These are phyloP conservation scores for Ceratocystis albifundus DNA, from an alignment of 2,329 filamentous ascomycete species.

Conservation along the genomic window DNA sequence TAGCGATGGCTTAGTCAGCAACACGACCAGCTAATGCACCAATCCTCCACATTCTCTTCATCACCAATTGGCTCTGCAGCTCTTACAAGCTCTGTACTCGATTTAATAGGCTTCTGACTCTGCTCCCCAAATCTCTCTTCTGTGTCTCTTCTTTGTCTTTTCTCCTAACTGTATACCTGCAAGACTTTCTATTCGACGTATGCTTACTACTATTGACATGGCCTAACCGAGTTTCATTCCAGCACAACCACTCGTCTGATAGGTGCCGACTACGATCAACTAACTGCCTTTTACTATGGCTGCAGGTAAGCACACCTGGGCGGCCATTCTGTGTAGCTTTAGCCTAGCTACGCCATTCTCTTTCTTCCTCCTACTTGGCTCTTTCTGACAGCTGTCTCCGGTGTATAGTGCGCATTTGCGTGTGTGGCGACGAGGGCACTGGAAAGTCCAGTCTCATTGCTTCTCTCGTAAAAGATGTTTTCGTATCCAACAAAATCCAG, in stretches of 20 bases:
- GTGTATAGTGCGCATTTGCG: constrained; percentile 70
- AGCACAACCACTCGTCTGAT: background rate
- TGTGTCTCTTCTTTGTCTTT: background rate
- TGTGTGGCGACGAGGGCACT: constrained; percentile 93
- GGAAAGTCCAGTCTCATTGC: constrained; percentile 90
- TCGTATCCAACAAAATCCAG: constrained; percentile 91
- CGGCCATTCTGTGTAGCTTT: background rate
- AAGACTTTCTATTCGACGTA: background rate
- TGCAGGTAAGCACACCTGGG: background rate
- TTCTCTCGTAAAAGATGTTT: constrained; percentile 92
- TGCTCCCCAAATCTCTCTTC: background rate
- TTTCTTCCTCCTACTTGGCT: constrained; percentile 22
- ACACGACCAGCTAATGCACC: background rate
- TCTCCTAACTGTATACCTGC: too few relatives aligned
- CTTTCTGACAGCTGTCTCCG: constrained; percentile 25
- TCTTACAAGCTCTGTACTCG: background rate
- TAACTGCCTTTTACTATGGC: constrained; percentile 7
- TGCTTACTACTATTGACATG: background rate
- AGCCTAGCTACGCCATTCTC: background rate
- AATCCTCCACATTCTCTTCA: background rate
- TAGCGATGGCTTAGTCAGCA: background rate
- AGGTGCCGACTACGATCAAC: background rate
- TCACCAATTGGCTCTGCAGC: background rate
- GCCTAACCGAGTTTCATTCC: background rate
- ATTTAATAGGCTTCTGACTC: background rate